Conservation (phyloP, 805 yeast genomes). For the Yamadazyma takamatsuzukensis region DNA sequence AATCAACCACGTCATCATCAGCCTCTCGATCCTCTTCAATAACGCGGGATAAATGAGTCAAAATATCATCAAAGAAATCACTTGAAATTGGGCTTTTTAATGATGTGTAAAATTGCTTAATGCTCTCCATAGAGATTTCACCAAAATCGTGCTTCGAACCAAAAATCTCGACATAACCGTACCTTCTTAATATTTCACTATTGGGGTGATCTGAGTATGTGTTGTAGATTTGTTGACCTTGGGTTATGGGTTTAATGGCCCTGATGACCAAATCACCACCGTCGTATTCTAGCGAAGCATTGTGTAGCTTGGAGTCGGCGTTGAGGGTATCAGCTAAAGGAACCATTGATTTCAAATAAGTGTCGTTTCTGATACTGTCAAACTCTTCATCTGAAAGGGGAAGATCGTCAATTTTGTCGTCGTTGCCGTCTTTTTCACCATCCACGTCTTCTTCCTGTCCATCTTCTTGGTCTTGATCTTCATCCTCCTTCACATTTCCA, state of each 20-base stretch:
- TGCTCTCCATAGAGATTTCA: constrained; percentile 53
- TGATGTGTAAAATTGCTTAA: constrained; percentile 33
- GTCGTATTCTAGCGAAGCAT: constrained; percentile 64
- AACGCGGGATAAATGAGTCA: constrained; percentile 24
- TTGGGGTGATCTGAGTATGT: constrained; percentile 91
- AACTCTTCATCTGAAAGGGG: constrained; percentile 10
- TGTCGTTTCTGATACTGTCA: constrained; percentile 17
- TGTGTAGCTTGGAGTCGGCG: constrained; percentile 73
- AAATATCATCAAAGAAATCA: constrained; percentile 31
- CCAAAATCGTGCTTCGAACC: constrained; percentile 79
- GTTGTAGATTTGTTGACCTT: constrained; percentile 77
- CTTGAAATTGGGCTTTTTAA: constrained; percentile 9
- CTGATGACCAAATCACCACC: constrained; percentile 61
- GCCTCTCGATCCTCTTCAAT: constrained; percentile 28
- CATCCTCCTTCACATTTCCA: constrained; percentile 18
- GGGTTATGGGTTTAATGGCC: constrained; percentile 54
- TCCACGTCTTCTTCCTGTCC: constrained; percentile 19
- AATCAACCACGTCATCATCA: constrained; percentile 39
- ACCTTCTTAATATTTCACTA: constrained; percentile 82
- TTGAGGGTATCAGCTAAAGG: constrained; percentile 91
- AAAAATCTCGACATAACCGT: constrained; percentile 80
- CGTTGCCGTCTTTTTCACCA: constrained; percentile 10
- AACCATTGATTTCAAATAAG: constrained; percentile 75
- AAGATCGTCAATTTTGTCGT: constrained; percentile 6
- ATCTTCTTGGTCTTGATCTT: constrained; percentile 21